These are phyloP conservation scores for Hebeloma cylindrosporum DNA, from an alignment of 768 basidiomycete species.

Conservation along the genomic window DNA sequence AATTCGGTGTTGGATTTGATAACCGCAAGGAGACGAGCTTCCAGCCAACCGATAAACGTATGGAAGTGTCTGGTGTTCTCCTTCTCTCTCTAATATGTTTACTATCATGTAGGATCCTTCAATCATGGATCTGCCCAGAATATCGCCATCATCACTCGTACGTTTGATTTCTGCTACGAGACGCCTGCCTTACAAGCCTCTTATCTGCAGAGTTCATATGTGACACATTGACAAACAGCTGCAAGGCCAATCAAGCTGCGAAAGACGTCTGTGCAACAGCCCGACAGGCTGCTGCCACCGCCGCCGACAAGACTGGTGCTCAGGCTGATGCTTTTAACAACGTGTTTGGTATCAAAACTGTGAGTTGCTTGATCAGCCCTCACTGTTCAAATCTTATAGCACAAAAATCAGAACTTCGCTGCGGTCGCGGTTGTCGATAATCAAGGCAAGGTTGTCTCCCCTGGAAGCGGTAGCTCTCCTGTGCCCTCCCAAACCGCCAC, in stretches of 20 bases:
- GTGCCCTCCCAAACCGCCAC: conserved; percentile 21
- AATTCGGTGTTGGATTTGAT: conserved; percentile 59
- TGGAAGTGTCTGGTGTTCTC: no score
- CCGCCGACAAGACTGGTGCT: conserved; percentile 47
- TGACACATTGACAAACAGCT: conserved; percentile 50
- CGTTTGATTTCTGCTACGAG: conserved; percentile 4
- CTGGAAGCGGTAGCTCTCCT: conserved; percentile 24
- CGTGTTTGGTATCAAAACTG: conserved; percentile 41
- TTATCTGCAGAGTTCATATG: conserved; percentile 46
- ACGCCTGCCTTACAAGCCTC: not conserved
- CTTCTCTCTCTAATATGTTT: not conserved
- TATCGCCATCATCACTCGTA: conserved; percentile 53
- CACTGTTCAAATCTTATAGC: conserved; percentile 4
- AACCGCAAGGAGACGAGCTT: conserved; percentile 59
- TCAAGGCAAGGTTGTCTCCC: conserved; percentile 34
- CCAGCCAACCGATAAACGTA: conserved; percentile 50
- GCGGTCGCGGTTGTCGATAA: conserved; percentile 37
- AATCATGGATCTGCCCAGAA: conserved; percentile 57
- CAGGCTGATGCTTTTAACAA: conserved; percentile 57
- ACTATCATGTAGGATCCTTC: conserved; percentile 34
- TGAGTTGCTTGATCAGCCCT: conserved; percentile 20
- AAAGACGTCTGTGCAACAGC: conserved; percentile 47
- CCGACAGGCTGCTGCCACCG: no score
- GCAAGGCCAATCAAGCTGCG: conserved; percentile 55
- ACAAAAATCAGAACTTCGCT: conserved; percentile 35